A percentile compares a stretch with the other conserved stretches of the same genome.
phyloP scores from a whole-genome alignment of 2,329 filamentous ascomycete genomes.

The Penicillium sp. region DNA sequence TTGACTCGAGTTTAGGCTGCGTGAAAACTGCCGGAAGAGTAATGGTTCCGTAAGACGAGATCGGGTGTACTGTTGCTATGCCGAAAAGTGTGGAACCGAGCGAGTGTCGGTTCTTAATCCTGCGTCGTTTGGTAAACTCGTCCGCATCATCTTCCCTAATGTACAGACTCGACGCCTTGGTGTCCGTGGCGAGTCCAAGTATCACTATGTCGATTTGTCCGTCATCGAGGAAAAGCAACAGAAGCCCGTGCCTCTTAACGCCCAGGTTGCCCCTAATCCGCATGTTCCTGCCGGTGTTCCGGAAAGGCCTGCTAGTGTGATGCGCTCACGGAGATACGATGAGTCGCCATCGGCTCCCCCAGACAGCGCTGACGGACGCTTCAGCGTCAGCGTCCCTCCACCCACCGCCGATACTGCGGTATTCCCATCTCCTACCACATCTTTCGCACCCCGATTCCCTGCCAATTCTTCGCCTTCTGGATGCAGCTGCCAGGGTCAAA shows the following conservation, averaged over 20 bases:
- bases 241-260: constrained; percentile 27
- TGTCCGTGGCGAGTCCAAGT: constrained; percentile 95
- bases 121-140: constrained; percentile 95
- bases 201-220: constrained; percentile 71
- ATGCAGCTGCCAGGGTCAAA: constrained; percentile 33
- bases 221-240: constrained; percentile 47
- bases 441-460: constrained; percentile 34
- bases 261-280: constrained; percentile 24
- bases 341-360: not conserved
- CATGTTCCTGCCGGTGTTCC: constrained; percentile 17
- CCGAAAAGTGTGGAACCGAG: constrained; percentile 86
- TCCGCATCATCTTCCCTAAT: constrained; percentile 91
- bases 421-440: constrained; percentile 41
- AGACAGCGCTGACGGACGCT: constrained; percentile 12
- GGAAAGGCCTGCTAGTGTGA: constrained; percentile 27
- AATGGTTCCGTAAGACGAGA: constrained; percentile 78
- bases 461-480: constrained; percentile 18
- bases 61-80: constrained; percentile 93
- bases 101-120: constrained; percentile 94
- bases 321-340: constrained; percentile 32
- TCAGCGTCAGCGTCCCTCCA: constrained; percentile 33
- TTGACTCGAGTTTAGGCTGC: constrained; percentile 38
- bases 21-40: constrained; percentile 48
- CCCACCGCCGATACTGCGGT: constrained; percentile 39
- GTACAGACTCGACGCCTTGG: constrained; percentile 89